Conservation (phyloP, 2,329 filamentous ascomycete genomes). For the Sclerotinia nivalis region DNA sequence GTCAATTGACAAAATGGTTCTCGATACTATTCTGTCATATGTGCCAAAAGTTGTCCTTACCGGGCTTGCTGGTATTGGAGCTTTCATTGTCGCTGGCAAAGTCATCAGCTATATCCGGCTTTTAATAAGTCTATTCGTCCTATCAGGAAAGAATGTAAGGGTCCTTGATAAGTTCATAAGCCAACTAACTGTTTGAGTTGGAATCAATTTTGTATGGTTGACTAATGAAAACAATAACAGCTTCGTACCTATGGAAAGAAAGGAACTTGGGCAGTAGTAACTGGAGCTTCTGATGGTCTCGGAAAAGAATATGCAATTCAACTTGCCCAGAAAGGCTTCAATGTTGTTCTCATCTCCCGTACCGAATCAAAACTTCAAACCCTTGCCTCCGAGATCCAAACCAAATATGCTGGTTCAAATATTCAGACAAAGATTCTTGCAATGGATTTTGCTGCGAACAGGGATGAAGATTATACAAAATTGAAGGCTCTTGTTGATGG, state of each 20-base stretch:
- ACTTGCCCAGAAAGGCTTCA: conserved; percentile 89
- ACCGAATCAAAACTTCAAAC: conserved; percentile 87
- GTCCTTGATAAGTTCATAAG: background rate
- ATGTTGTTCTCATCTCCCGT: conserved; percentile 90
- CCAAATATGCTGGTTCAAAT: conserved; percentile 60
- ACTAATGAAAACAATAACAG: conserved; percentile 47
- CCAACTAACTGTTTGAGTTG: background rate
- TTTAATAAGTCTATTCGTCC: conserved; percentile 66
- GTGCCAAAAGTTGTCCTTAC: conserved; percentile 31
- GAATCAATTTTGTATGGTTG: background rate
- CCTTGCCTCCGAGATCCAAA: conserved; percentile 72
- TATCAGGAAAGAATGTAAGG: conserved; percentile 61
- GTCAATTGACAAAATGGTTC: conserved; percentile 26
- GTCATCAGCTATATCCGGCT: conserved; percentile 60
- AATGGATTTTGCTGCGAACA: conserved; percentile 88
- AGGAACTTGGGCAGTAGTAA: conserved; percentile 92
- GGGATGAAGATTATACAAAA: conserved; percentile 75
- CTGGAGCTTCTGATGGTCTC: conserved; percentile 92
- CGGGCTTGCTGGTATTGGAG: conserved; percentile 53
- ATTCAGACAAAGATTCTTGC: conserved; percentile 76
- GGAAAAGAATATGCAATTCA: conserved; percentile 95
- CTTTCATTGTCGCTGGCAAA: conserved; percentile 58
- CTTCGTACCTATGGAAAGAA: conserved; percentile 87
- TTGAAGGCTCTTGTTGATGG: conserved; percentile 68
- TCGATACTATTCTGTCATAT: conserved; percentile 28